Conservation (phyloP, 2,329 filamentous ascomycete genomes). For the Aspergillus nomiae region DNA sequence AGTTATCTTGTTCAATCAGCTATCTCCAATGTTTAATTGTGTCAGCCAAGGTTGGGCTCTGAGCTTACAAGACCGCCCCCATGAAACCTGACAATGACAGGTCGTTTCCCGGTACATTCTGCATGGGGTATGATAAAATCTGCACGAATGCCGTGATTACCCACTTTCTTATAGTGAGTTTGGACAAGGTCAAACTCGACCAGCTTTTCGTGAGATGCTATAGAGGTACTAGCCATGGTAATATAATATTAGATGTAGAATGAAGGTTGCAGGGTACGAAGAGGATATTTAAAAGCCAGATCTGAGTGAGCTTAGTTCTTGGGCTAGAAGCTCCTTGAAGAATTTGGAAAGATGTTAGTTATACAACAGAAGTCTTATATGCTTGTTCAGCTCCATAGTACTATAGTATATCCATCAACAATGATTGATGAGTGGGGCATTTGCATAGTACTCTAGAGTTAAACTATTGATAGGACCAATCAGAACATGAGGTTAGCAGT, state of each 20-base stretch:
- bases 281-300: background rate
- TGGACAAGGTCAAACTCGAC: constrained; percentile 43
- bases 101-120: constrained; percentile 36
- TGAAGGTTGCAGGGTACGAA: background rate
- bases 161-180: constrained; percentile 45
- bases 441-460: background rate
- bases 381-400: background rate
- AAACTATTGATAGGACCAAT: background rate
- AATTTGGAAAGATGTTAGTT: background rate
- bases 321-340: background rate
- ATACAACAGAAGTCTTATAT: background rate
- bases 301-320: background rate
- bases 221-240: background rate
- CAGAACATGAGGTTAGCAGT: background rate
- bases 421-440: background rate
- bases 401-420: background rate
- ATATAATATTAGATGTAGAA: background rate
- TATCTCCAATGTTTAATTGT: background rate
- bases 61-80: constrained; percentile 45
- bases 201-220: constrained; percentile 19
- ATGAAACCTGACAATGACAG: constrained; percentile 47
- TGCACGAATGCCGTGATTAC: constrained; percentile 36
- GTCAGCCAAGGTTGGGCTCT: background rate
- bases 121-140: constrained; percentile 44
- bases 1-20: constrained; percentile 28